These are phyloP conservation scores for Ilex aquifolium DNA, from an alignment of 257 asterid species.

Conservation along the genomic window DNA sequence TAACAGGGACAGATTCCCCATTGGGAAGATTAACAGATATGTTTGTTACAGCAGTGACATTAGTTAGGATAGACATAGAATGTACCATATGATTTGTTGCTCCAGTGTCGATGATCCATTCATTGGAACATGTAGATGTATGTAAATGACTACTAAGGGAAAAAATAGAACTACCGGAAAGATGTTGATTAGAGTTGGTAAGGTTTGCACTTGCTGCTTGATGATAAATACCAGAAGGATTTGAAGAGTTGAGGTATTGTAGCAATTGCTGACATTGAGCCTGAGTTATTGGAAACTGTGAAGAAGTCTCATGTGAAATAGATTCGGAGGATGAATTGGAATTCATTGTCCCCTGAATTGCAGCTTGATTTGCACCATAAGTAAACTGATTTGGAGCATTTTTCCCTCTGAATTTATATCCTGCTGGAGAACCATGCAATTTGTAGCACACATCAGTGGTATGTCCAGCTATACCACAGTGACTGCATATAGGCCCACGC, in stretches of 20 bases:
- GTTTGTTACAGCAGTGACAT: too few species aligned
- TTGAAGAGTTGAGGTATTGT: not conserved
- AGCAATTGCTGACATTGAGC: not conserved
- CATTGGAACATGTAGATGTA: not conserved
- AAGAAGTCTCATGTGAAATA: not conserved
- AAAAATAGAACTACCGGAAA: too few species aligned
- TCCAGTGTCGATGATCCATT: not conserved
- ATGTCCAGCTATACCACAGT: too few species aligned
- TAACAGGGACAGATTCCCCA: too few species aligned
- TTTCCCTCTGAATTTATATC: too few species aligned
- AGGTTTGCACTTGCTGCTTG: not conserved
- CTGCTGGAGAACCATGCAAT: not conserved
- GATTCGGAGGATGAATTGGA: not conserved
- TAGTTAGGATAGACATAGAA: too few species aligned
- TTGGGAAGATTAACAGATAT: not conserved
- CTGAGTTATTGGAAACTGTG: not conserved
- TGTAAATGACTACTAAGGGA: too few species aligned
- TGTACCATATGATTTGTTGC: not conserved
- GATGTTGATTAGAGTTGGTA: not conserved
- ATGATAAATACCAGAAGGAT: not conserved
- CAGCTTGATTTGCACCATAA: not conserved
- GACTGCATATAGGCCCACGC: not conserved
- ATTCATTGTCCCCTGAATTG: not conserved
- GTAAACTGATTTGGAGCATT: not conserved
- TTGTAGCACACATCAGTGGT: too few species aligned